phyloP scores from a whole-genome alignment of 441 rosid species.

The Populus hybrid region DNA sequence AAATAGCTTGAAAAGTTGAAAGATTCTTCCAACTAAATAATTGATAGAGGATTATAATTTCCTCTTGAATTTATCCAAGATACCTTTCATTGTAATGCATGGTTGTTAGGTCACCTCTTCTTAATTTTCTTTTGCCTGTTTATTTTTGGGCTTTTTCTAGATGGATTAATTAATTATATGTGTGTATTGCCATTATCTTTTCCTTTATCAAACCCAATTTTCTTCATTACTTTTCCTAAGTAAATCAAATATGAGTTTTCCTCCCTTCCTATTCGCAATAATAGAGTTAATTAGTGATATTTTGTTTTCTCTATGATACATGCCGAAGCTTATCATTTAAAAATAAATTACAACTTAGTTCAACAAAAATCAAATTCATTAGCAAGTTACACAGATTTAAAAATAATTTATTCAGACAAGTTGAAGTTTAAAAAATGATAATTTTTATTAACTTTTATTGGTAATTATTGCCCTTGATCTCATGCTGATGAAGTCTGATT shows the following conservation, averaged over 20 bases:
- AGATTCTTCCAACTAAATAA: background rate
- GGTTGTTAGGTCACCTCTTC: background rate
- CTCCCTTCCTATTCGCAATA: no score
- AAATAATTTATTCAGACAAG: no score
- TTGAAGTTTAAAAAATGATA: no score
- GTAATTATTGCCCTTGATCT: no score
- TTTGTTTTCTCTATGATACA: background rate
- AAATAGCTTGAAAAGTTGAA: background rate
- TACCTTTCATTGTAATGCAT: background rate
- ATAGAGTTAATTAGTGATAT: no score
- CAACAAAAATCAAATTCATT: background rate
- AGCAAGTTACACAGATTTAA: background rate
- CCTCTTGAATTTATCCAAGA: background rate
- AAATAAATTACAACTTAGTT: background rate
- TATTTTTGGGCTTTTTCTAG: background rate
- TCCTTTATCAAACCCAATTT: background rate
- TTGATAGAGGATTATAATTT: background rate
- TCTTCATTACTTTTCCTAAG: background rate
- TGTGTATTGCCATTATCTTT: no score
- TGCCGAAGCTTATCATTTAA: background rate
- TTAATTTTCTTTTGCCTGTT: background rate
- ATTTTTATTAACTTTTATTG: no score
- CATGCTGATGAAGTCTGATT: no score
- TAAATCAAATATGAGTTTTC: no score
- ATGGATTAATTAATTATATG: no score